Conservation (phyloP, 1,284 basidiomycete genomes). For the Apiotrichum veenhuisii region DNA sequence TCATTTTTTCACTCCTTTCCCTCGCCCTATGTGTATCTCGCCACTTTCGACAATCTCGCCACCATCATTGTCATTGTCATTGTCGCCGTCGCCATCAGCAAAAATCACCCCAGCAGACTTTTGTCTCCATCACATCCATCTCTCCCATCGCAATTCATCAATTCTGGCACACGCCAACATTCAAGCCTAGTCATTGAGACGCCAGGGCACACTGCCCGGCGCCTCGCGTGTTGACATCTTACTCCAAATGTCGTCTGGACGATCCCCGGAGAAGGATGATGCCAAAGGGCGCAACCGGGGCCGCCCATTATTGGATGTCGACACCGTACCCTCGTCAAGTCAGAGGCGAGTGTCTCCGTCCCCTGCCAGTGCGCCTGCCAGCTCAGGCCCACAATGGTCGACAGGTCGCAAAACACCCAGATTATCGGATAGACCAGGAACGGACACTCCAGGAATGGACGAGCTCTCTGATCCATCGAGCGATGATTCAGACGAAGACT, state of each 20-base stretch:
- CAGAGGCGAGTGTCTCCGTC: not conserved
- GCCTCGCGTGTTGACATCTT: not conserved
- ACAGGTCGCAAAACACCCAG: not conserved
- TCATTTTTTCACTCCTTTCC: too few relatives aligned
- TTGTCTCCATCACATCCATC: not conserved
- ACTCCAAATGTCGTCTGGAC: not conserved
- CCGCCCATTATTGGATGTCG: not conserved
- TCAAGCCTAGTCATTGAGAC: not conserved
- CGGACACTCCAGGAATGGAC: not conserved
- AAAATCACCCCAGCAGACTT: too few relatives aligned
- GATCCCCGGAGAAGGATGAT: not conserved
- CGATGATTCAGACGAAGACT: constrained; percentile 10
- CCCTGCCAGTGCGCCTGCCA: not conserved
- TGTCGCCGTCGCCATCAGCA: too few relatives aligned
- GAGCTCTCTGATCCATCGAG: constrained; percentile 12
- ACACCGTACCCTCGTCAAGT: not conserved
- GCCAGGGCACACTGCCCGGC: constrained; percentile 1
- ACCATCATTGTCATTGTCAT: too few relatives aligned
- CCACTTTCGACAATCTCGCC: too few relatives aligned
- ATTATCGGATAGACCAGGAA: not conserved
- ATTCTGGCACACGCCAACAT: not conserved
- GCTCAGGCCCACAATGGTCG: not conserved
- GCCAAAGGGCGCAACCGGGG: not conserved
- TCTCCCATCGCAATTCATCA: not conserved
- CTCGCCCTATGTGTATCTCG: too few relatives aligned